Base-by-base conservation (phyloP, 2,329 filamentous ascomycete genomes). In the Paecilomyces fulvus region DNA sequence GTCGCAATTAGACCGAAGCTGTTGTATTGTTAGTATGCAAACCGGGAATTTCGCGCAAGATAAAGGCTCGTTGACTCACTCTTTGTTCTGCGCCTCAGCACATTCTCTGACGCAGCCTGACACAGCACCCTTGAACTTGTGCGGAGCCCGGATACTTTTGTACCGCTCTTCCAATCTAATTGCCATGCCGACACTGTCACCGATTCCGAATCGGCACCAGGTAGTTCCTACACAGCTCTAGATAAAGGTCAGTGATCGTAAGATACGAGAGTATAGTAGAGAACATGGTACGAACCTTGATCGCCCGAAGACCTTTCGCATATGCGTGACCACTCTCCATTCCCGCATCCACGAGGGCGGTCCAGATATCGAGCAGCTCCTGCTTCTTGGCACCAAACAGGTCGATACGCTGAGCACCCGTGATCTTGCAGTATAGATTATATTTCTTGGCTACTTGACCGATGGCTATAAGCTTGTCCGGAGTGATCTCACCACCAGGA, bases 311-410 rank as follows among this genome's bases (percentile, higher is more conserved):
- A 3, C 88, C 88, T 75, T 96, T 96, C 46, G 90, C 91, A 68
- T 96, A 96, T 0, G 90, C 91, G 68, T 96, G 90, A 0, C 91
- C 91, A 59, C 87, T 90, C 72, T 96, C 91, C 86, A 96, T 88
- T 20, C 91, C 91, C 1, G 87, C 91, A 56, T 89, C 85, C 8
- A 95, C 83, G 2, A 96, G 79, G 63, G 85, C 83, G 49, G 82
- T 82, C 91, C 91, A 96, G 64, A 96, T 96, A 12, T 81, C 80
- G 2, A 89, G 79, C 17, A 96, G 79, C 69, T 96, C 90, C 62
- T 94, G 88, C 74, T 95, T 95, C 73, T 85, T 86, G 0, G 91
- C 91, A 46, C 91, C 91, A 66, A 96, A 96, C 85, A 96, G 83
- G 71, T 96, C 91, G 67, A 96, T 95, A 56, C 91, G 84, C 73